Conservation (phyloP, 163 green algal species). For the Coccomyxa subellipsoidea region DNA sequence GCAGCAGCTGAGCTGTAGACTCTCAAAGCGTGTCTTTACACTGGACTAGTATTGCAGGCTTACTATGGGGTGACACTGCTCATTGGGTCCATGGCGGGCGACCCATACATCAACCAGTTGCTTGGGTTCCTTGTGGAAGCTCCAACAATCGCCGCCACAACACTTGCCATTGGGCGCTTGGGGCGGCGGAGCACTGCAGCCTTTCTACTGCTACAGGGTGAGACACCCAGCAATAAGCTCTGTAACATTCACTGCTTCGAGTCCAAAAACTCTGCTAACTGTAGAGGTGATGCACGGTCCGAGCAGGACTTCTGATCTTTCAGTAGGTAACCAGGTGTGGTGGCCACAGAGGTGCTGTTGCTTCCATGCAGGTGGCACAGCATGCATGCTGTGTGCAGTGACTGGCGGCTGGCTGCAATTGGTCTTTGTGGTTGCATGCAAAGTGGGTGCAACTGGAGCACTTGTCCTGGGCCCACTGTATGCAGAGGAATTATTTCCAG, state of each 20-base stretch:
- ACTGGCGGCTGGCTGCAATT: slow-evolving; percentile 6
- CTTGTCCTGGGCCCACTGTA: slow-evolving; percentile 4
- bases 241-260: too few species aligned
- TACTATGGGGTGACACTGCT: slow-evolving; percentile 30
- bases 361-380: slow-evolving; percentile 13
- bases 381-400: slow-evolving; percentile 21
- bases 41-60: background rate
- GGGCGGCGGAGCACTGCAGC: slow-evolving; percentile 4
- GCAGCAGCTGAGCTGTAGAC: background rate
- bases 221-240: background rate
- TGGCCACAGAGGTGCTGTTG: background rate
- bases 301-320: background rate
- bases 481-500: slow-evolving; percentile 14
- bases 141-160: background rate
- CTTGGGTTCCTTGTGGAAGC: background rate
- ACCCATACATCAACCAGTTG: slow-evolving; percentile 3
- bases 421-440: slow-evolving; percentile 21
- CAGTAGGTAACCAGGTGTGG: background rate
- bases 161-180: slow-evolving; percentile 20
- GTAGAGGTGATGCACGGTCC: too few species aligned
- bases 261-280: too few species aligned
- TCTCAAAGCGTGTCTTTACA: background rate
- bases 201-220: slow-evolving; percentile 29
- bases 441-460: slow-evolving; percentile 30
- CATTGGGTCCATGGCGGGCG: background rate